Base-by-base conservation (phyloP, 352 stramenopile genomes). In the Elongisporangium anandrum region DNA sequence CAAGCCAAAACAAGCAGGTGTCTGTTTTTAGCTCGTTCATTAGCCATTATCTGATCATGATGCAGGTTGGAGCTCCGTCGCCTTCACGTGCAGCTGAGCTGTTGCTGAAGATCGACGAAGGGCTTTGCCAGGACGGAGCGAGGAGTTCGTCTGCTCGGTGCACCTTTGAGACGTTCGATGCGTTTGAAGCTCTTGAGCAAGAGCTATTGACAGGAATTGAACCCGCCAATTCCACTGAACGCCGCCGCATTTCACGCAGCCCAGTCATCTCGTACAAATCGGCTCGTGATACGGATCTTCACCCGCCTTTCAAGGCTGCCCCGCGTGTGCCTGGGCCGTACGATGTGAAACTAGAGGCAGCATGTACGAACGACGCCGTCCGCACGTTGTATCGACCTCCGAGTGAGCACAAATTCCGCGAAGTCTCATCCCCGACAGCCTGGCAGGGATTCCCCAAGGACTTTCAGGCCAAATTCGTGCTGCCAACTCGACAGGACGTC, bases 401-500 rank as follows among this genome's bases (percentile, higher is more conserved):
- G 17, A 78, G 70, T 41, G 66, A 72, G 20, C 73, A 86, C 54
- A 56, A 64, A 17, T 81, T 86, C 56, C 81, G 78, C 17, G 48
- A 69, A 12, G 52, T 62, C 9, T 65, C 60, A 12, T 75, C 78
- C 21, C 60, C 72, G 1, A 15, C 65, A 38, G 61, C 63, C 16
- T 66, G 54, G 59, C 19, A 56, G 21, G 59, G 68, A 50, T 56
- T 58, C 34, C 34, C 50, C 26, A 45, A 26, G 3, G 81, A 93
- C 56, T 93, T 93, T 60, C 68, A 72, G 48, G 65, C 81, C 60
- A 93, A 91, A 54, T 93, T 93, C 56, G 57, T 53, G 9, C 23
- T 91, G 10, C 69, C 77, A 17, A 87, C 64, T 60, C 86, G 75
- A 50, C 83, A 93, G 53, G 83, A 93, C 49, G 24, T 88, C 26